Conservation (phyloP, 805 yeast genomes). For the Priceomyces melissophilus region DNA sequence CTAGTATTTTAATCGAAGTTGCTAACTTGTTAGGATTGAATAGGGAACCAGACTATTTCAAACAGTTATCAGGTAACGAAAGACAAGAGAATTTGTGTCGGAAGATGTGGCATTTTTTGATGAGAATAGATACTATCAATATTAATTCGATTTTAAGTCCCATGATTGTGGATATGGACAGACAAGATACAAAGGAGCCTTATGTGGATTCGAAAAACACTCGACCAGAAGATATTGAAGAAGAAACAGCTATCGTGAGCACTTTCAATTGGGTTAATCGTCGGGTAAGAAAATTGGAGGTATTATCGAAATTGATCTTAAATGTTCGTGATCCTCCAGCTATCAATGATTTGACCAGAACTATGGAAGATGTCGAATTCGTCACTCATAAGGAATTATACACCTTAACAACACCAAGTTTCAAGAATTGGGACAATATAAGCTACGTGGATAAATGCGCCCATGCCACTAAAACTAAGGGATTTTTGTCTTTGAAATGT, state of each 20-base stretch:
- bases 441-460: neutral
- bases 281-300: neutral
- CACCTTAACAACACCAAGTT: slow-evolving; percentile 8
- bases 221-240: slow-evolving; percentile 10
- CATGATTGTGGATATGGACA: slow-evolving; percentile 13
- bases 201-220: slow-evolving; percentile 2
- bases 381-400: slow-evolving; percentile 4
- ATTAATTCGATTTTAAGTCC: slow-evolving; percentile 15
- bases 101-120: slow-evolving; percentile 20
- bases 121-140: slow-evolving; percentile 10
- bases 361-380: slow-evolving; percentile 10
- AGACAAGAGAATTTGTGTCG: slow-evolving; percentile 16
- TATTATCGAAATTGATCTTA: neutral
- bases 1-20: slow-evolving; percentile 56
- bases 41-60: slow-evolving; percentile 52
- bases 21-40: slow-evolving; percentile 60
- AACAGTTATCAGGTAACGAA: slow-evolving; percentile 15
- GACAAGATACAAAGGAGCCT: slow-evolving; percentile 7
- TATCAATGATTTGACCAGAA: slow-evolving; percentile 13
- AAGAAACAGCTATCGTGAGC: slow-evolving; percentile 9
- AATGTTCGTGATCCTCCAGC: slow-evolving; percentile 10
- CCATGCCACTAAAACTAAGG: slow-evolving; percentile 8
- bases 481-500: slow-evolving; percentile 10
- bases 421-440: slow-evolving; percentile 3
- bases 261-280: slow-evolving; percentile 2